These are phyloP conservation scores for Colletotrichum lupini DNA, from an alignment of 2,329 filamentous ascomycete genomes.

Conservation along the genomic window DNA sequence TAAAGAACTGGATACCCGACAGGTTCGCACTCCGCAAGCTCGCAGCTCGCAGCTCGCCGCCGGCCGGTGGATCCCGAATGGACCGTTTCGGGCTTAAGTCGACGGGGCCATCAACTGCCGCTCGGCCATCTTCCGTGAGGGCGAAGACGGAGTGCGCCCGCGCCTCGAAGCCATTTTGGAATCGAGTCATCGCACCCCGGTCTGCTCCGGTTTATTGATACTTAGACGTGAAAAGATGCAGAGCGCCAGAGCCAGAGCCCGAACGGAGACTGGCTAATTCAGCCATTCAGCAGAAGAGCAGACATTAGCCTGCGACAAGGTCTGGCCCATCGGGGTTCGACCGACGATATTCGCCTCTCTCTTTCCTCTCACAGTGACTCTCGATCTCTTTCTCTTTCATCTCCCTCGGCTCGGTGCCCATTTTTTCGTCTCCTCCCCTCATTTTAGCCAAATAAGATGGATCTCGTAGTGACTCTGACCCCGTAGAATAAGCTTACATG, in stretches of 20 bases:
- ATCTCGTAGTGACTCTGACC: background rate
- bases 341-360: slow-evolving; percentile 2
- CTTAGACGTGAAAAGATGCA: background rate
- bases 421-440: slow-evolving; percentile 4
- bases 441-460: slow-evolving; percentile 14
- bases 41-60: slow-evolving; percentile 24
- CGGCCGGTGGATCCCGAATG: slow-evolving; percentile 8
- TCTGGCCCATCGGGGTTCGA: slow-evolving; percentile 25
- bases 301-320: background rate
- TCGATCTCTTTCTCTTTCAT: background rate
- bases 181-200: slow-evolving; percentile 27
- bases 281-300: background rate
- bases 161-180: background rate
- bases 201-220: background rate
- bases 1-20: background rate
- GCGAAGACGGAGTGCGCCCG: slow-evolving; percentile 6
- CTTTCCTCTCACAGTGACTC: background rate
- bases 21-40: background rate
- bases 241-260: background rate
- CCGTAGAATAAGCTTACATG: slow-evolving; percentile 28
- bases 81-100: slow-evolving; percentile 14
- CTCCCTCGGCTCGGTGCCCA: background rate
- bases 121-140: slow-evolving; percentile 34
- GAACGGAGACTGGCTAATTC: background rate
- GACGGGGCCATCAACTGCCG: slow-evolving; percentile 22